These are phyloP conservation scores for Capsicum pubescens DNA, from an alignment of 257 asterid species.

Conservation along the genomic window DNA sequence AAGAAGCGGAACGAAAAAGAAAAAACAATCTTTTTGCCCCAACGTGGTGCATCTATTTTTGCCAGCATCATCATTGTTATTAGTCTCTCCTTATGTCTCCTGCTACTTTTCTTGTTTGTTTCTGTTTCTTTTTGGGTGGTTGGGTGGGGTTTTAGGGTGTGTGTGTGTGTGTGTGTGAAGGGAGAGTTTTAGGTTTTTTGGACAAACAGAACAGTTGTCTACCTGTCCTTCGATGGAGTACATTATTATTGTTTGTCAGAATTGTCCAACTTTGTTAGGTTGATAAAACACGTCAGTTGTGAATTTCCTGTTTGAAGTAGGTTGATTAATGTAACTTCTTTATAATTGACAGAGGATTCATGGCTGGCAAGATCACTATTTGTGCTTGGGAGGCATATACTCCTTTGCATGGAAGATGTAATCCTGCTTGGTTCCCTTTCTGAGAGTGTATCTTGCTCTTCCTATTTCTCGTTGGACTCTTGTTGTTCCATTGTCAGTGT, in stretches of 20 bases:
- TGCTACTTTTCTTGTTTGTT: neutral
- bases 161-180: too few relatives aligned
- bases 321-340: constrained; percentile 17
- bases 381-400: constrained; percentile 49
- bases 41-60: neutral
- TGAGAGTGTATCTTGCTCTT: constrained; percentile 40
- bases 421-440: constrained; percentile 44
- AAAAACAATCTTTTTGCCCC: neutral
- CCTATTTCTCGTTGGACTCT: constrained; percentile 43
- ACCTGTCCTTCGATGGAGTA: neutral
- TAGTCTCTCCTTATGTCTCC: neutral
- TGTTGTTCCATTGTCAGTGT: constrained; percentile 46
- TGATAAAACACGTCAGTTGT: neutral
- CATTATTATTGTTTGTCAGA: neutral
- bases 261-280: constrained; percentile 7
- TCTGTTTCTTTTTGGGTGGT: neutral
- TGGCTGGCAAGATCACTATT: constrained; percentile 56
- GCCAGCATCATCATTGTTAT: neutral
- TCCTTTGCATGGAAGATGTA: constrained; percentile 55
- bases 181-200: neutral
- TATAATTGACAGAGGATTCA: constrained; percentile 36
- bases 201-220: neutral
- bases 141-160: neutral
- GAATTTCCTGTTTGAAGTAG: neutral
- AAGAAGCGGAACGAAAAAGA: neutral